phyloP scores from a whole-genome alignment of 768 basidiomycete genomes.

The Rhizopogon vesiculosus region DNA sequence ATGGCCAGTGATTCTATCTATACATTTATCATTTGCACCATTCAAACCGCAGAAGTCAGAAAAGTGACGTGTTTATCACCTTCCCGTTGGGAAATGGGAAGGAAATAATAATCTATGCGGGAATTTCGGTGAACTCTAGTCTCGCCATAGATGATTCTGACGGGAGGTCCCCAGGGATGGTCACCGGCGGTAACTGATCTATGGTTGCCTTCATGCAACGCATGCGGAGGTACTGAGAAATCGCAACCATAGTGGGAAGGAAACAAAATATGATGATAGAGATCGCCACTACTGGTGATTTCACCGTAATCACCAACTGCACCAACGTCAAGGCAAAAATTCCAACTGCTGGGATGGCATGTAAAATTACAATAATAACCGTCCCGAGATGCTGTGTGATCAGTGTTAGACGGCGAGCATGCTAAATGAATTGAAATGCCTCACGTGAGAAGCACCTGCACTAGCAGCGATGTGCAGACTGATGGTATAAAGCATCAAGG shows the following conservation, averaged over 20 bases:
- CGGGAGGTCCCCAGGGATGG: not conserved
- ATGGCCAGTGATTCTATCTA: too few species aligned
- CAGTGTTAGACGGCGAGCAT: too few species aligned
- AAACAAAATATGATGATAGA: slow-evolving; percentile 17
- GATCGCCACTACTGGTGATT: slow-evolving; percentile 15
- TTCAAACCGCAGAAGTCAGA: too few species aligned
- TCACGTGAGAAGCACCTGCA: slow-evolving; percentile 14
- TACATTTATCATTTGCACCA: too few species aligned
- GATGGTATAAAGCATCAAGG: slow-evolving; percentile 24
- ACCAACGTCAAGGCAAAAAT: slow-evolving; percentile 16
- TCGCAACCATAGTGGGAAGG: slow-evolving; percentile 13
- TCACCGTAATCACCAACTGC: slow-evolving; percentile 12
- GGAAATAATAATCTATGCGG: not conserved
- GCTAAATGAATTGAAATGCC: not conserved
- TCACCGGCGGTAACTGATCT: too few species aligned
- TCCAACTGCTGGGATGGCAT: slow-evolving; percentile 22
- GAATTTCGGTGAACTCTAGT: not conserved
- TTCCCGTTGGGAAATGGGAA: too few species aligned
- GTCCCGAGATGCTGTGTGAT: slow-evolving; percentile 6
- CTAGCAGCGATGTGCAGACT: slow-evolving; percentile 20
- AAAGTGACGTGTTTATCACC: too few species aligned
- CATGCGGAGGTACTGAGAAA: not conserved
- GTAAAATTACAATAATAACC: slow-evolving; percentile 13
- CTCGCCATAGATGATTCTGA: not conserved
- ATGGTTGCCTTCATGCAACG: too few species aligned